A percentile compares a stretch with the other conserved stretches of the same genome.
Conservation (phyloP, 169 alveolate species). For the Plasmodium inui region DNA sequence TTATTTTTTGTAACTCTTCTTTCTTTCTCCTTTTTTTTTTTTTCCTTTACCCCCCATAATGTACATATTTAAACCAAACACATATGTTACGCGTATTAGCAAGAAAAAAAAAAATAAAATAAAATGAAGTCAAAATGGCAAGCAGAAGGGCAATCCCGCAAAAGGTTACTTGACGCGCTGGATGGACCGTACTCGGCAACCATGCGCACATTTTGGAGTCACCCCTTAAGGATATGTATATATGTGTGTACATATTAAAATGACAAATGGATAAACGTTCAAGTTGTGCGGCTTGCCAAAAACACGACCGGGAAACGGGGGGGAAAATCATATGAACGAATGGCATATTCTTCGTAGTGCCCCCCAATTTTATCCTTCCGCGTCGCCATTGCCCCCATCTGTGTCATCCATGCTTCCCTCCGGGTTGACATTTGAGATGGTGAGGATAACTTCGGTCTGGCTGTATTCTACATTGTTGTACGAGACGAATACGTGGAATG, state of each 20-base stretch:
- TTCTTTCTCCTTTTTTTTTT: slow-evolving; percentile 2
- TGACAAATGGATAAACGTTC: background rate
- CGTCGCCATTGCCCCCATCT: background rate
- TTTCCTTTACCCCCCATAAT: background rate
- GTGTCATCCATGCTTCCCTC: background rate
- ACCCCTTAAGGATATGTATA: background rate
- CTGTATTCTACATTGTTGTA: slow-evolving; percentile 61
- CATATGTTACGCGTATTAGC: slow-evolving; percentile 9
- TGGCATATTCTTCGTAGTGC: background rate
- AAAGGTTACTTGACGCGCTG: background rate
- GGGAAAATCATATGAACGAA: background rate
- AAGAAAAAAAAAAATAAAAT: background rate
- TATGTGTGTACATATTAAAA: background rate
- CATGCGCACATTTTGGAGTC: background rate
- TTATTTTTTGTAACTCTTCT: slow-evolving; percentile 26
- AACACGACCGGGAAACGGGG: background rate
- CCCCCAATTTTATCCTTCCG: background rate
- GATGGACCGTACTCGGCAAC: background rate
- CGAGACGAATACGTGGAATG: slow-evolving; percentile 44
- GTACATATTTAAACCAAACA: slow-evolving; percentile 34
- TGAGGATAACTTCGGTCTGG: slow-evolving; percentile 20
- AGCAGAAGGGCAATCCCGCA: background rate
- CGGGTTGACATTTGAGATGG: slow-evolving; percentile 19
- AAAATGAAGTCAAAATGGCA: background rate
- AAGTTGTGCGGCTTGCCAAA: background rate